Conservation (phyloP, 306 rosid species). For the Rosa lucieae region DNA sequence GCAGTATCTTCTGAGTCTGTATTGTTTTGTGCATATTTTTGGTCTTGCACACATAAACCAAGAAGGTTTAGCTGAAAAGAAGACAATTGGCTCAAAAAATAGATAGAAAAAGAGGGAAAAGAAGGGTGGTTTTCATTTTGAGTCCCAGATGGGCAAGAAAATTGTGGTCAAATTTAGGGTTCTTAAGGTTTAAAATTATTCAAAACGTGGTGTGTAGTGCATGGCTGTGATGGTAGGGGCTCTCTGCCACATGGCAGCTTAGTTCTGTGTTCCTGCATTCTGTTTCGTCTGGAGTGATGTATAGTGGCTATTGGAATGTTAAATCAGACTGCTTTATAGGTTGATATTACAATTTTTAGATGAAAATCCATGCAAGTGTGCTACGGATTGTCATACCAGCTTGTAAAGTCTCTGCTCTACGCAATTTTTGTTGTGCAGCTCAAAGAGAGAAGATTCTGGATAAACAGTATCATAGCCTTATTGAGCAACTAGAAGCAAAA, state of each 20-base stretch:
- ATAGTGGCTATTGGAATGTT: neutral
- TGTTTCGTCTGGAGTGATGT: neutral
- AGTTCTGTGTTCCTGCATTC: neutral
- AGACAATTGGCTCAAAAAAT: neutral
- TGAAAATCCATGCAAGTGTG: neutral
- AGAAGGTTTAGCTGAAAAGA: neutral
- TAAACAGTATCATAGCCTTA: slow-evolving; percentile 81
- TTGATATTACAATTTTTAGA: neutral
- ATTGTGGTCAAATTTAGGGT: neutral
- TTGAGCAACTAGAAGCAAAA: slow-evolving; percentile 82
- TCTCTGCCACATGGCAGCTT: neutral
- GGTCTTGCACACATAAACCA: neutral
- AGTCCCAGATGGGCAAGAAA: neutral
- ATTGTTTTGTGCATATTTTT: neutral
- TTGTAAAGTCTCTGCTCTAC: neutral
- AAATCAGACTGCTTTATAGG: neutral
- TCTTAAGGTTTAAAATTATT: neutral
- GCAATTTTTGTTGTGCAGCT: slow-evolving; percentile 46
- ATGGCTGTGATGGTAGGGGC: neutral
- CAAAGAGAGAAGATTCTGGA: slow-evolving; percentile 90
- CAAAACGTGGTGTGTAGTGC: neutral
- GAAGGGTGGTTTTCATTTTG: neutral
- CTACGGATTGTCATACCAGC: neutral
- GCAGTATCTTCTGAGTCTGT: neutral
- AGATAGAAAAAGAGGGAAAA: neutral